Evolutionary conservation across 192 early-diverging fungal species (phyloP).

Genomic region (Lobosporangium transversale): DNA sequence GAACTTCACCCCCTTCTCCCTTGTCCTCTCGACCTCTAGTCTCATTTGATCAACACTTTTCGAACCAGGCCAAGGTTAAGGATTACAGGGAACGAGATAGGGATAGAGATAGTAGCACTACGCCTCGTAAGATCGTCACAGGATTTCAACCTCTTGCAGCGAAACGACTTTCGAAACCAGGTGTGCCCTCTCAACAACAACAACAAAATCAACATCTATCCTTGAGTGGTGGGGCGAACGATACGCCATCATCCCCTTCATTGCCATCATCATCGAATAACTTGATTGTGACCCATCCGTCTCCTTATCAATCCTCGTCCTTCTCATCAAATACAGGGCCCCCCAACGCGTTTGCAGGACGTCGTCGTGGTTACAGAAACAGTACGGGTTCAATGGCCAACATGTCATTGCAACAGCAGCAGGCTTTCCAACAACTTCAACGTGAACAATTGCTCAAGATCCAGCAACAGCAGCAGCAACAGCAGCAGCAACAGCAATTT

Average conservation of each 20-base stretch:
- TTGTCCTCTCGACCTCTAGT: slow-evolving; percentile 29
- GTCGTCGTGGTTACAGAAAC: slow-evolving; percentile 45
- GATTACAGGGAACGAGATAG: no score
- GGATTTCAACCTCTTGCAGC: slow-evolving; percentile 49
- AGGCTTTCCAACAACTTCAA: slow-evolving; percentile 40
- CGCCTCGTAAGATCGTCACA: slow-evolving; percentile 34
- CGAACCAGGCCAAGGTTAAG: slow-evolving; percentile 36
- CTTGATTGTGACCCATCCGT: not conserved
- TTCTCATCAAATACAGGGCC: slow-evolving; percentile 18
- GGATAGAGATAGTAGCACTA: no score
- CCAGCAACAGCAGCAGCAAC: slow-evolving; percentile 40
- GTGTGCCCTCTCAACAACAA: no score
- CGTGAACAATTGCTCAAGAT: slow-evolving; percentile 40
- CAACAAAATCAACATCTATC: no score
- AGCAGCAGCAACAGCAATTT: no score
- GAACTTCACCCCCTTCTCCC: slow-evolving; percentile 22
- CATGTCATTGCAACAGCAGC: slow-evolving; percentile 47
- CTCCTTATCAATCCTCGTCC: not conserved
- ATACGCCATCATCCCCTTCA: slow-evolving; percentile 9
- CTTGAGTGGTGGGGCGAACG: not conserved
- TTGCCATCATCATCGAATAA: not conserved
- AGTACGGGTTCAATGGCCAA: slow-evolving; percentile 53
- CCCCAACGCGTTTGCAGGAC: slow-evolving; percentile 46
- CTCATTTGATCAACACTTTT: slow-evolving; percentile 46
- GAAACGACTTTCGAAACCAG: slow-evolving; percentile 46